These are phyloP conservation scores for sunflower (Helianthus annuus) DNA, from an alignment of 129 eudicot genomes.

Conservation along the genomic window HanXRQr2.0-SUNRISE NC_035448.2:37124553-37125052, in stretches of 20 bases:
- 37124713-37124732: conserved; percentile 52
- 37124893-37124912: conserved; percentile 31
- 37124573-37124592: conserved; percentile 61
- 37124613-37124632: conserved; percentile 77
- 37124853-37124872: conserved; percentile 29
- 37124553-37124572: conserved; percentile 82
- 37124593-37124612: conserved; percentile 35
- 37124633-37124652: conserved; percentile 66
- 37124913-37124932: not conserved
- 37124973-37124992: too few species aligned
- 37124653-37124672: conserved; percentile 38
- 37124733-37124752: not conserved
- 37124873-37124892: conserved; percentile 36
- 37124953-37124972: not conserved
- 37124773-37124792: conserved; percentile 31
- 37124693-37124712: conserved; percentile 46
- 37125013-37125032: too few species aligned
- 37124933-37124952: not conserved
- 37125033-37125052: too few species aligned
- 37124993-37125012: too few species aligned
- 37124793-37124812: conserved; percentile 22
- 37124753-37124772: conserved; percentile 24
- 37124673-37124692: conserved; percentile 34
- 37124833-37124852: conserved; percentile 5
- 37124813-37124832: conserved; percentile 21